Percentiles rank a stretch among this genome's conserved stretches.
These are phyloP conservation scores for Penicillium paxilli DNA, from an alignment of 495 filamentous ascomycete species.

Conservation along the genomic window DNA sequence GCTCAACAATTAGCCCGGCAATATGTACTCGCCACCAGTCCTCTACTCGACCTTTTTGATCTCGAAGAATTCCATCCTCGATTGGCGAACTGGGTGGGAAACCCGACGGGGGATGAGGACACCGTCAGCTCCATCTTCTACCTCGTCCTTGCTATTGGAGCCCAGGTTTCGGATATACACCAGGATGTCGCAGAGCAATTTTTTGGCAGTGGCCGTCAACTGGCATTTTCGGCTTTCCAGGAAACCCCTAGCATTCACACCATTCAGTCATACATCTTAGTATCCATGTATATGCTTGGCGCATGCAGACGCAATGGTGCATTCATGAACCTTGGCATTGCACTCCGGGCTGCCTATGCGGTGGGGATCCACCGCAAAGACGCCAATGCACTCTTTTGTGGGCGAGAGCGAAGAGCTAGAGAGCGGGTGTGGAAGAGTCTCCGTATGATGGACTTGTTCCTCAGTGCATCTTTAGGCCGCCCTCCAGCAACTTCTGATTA, in stretches of 20 bases:
- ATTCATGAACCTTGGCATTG: slow-evolving; percentile 56
- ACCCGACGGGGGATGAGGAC: slow-evolving; percentile 43
- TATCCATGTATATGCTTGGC: slow-evolving; percentile 61
- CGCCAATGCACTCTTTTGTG: slow-evolving; percentile 57
- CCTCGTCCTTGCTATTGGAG: slow-evolving; percentile 60
- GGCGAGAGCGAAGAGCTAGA: slow-evolving; percentile 46
- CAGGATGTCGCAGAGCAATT: slow-evolving; percentile 45
- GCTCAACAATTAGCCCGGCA: slow-evolving; percentile 39
- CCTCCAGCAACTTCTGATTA: slow-evolving; percentile 60
- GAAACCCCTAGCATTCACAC: slow-evolving; percentile 57
- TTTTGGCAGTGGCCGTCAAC: slow-evolving; percentile 56
- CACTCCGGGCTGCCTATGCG: slow-evolving; percentile 57
- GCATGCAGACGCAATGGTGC: slow-evolving; percentile 62
- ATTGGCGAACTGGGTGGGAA: slow-evolving; percentile 41
- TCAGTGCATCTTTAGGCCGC: slow-evolving; percentile 59
- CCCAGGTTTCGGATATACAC: slow-evolving; percentile 52
- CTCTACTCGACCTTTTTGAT: slow-evolving; percentile 41
- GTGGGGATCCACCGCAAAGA: slow-evolving; percentile 63
- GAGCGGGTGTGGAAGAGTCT: slow-evolving; percentile 64
- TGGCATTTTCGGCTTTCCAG: slow-evolving; percentile 55
- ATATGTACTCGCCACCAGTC: slow-evolving; percentile 42
- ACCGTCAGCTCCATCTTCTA: slow-evolving; percentile 56
- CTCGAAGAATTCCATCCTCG: slow-evolving; percentile 36
- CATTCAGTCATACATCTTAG: slow-evolving; percentile 58
- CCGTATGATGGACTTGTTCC: slow-evolving; percentile 59